These are phyloP conservation scores for Penicillium paxilli DNA, from an alignment of 495 filamentous ascomycete genomes.

Conservation along the genomic window DNA sequence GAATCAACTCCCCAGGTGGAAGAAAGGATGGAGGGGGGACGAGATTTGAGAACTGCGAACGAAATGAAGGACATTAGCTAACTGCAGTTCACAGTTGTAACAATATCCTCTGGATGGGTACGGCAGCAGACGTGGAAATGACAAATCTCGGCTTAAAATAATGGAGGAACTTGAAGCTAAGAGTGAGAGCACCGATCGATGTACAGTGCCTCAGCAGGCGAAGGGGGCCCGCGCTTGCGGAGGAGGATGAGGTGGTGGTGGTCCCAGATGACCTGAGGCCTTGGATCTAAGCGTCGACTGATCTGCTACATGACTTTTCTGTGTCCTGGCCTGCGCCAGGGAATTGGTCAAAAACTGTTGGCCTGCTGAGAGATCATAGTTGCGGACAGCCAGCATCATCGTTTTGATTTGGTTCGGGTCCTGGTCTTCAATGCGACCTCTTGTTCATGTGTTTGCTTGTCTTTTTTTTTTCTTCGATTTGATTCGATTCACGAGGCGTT, in stretches of 20 bases:
- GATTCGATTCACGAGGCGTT: constrained; percentile 30
- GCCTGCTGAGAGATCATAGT: background rate
- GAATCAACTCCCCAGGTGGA: too few relatives aligned
- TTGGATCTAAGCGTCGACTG: too few relatives aligned
- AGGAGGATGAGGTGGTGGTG: too few relatives aligned
- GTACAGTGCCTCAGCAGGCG: background rate
- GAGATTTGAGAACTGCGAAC: background rate
- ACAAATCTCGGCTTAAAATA: constrained; percentile 50
- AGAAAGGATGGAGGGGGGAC: too few relatives aligned
- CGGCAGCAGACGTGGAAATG: constrained; percentile 60
- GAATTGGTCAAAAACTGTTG: background rate
- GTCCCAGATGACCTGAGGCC: too few relatives aligned
- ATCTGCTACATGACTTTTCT: background rate
- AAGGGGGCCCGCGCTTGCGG: background rate
- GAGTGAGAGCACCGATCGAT: background rate
- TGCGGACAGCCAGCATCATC: too few relatives aligned
- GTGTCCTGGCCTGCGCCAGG: background rate
- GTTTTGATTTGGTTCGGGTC: background rate
- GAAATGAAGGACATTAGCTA: too few relatives aligned
- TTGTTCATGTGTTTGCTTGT: constrained; percentile 7
- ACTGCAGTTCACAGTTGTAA: constrained; percentile 64
- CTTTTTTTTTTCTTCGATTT: constrained; percentile 19
- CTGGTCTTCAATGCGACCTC: background rate
- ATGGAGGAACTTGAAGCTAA: background rate
- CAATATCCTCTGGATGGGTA: constrained; percentile 90